Base-by-base conservation (phyloP, 2,329 filamentous ascomycete species). In the Ceratocystis diversiconidia region DNA sequence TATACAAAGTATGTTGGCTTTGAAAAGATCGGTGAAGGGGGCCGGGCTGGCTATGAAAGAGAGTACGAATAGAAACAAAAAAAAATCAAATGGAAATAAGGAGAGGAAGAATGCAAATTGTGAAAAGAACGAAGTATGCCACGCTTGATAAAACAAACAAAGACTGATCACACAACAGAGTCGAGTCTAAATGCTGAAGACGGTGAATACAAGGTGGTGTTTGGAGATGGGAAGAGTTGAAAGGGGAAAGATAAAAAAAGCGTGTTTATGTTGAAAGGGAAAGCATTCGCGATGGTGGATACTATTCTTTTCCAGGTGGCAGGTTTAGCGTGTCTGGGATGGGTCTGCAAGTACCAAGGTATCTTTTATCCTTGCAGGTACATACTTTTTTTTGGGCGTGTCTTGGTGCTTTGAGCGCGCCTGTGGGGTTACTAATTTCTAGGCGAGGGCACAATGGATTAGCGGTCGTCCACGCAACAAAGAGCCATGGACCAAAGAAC, bases 371-470 rank as follows among this genome's bases (percentile, higher is more conserved):
- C 48, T 52, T 55, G 17, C 30, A 69, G 71, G 68, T 72, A 73
- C 72, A 71, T 73, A 73, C 73, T 71, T 70, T 66, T 66, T 67
- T 69, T 64, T 43, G 44, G 62, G 55, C 65, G 55, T 64, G 65
- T 67, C 62, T 61, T 60, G 44, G 15, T 57, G 48, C 19, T 61
- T 55, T 36, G 62, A 59, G 65, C 65, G 65, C 65, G 65, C 61
- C 65, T 60, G 65, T 66, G 65, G 65, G 61, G 61, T 41, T 62
- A 17, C 5, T 43, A 61, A 62, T 44, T 46, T 59, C 55, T 59
- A 15, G 2, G 12, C 4, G 55, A n/a, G 55, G 30, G 55, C 15
- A 30, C 48, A 59, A 32, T 59, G 17, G 25, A 30, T 59, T 36
- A 59, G 55, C 8, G 5, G 55, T 59, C 55, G 55, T 36, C 55